Conservation (phyloP, 352 stramenopile species). For the Peronosclerospora sorghi region DNA sequence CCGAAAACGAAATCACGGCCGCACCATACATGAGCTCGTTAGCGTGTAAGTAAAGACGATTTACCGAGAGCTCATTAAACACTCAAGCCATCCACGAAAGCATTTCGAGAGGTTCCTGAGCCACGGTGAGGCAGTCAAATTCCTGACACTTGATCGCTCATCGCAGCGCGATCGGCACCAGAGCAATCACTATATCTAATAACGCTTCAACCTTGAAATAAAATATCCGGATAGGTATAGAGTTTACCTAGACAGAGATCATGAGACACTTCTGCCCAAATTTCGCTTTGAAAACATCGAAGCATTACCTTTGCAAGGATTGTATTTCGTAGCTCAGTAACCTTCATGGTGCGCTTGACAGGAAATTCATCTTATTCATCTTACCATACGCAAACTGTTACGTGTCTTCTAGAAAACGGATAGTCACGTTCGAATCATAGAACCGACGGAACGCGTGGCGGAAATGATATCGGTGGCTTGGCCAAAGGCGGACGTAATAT, state of each 20-base stretch:
- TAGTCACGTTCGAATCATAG: slow-evolving; percentile 27
- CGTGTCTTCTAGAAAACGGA: slow-evolving; percentile 45
- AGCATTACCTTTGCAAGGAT: slow-evolving; percentile 55
- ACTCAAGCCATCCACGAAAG: slow-evolving; percentile 23
- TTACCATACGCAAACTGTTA: slow-evolving; percentile 75
- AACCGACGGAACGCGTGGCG: slow-evolving; percentile 17
- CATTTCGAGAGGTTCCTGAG: slow-evolving; percentile 38
- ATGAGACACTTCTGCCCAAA: background rate
- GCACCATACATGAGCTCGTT: slow-evolving; percentile 22
- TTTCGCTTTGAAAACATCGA: background rate
- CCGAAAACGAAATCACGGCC: slow-evolving; percentile 55
- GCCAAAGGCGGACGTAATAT: slow-evolving; percentile 3
- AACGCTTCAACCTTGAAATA: slow-evolving; percentile 63
- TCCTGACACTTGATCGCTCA: slow-evolving; percentile 47
- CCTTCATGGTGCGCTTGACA: slow-evolving; percentile 67
- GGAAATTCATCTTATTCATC: slow-evolving; percentile 43
- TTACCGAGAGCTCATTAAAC: slow-evolving; percentile 18
- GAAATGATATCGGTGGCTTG: slow-evolving; percentile 21
- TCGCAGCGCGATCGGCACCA: slow-evolving; percentile 51
- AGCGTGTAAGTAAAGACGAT: slow-evolving; percentile 12
- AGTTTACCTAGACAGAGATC: slow-evolving; percentile 46
- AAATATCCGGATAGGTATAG: slow-evolving; percentile 42
- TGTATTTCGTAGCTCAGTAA: slow-evolving; percentile 67
- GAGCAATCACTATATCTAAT: slow-evolving; percentile 37
- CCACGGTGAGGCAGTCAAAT: slow-evolving; percentile 33